A percentile compares a stretch with the other conserved stretches of the same genome.
These are phyloP conservation scores for Ophiostoma pallidulum DNA, from an alignment of 2,329 filamentous ascomycete species.

Conservation along the genomic window DNA sequence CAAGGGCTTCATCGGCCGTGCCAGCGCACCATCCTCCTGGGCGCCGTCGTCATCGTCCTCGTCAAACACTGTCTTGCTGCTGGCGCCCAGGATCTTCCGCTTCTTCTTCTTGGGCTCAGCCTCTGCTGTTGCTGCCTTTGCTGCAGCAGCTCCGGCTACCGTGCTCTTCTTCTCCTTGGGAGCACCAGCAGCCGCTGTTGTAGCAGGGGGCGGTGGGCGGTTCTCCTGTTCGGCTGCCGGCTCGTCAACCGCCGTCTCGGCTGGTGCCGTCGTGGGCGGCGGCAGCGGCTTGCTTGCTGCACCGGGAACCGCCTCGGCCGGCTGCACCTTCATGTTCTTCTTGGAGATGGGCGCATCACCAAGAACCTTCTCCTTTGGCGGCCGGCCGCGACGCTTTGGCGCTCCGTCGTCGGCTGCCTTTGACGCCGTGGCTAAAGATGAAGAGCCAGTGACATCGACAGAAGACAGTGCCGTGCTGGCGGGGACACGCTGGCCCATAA, in stretches of 20 bases:
- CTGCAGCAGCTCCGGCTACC: conserved; percentile 12
- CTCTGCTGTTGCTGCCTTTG: conserved; percentile 17
- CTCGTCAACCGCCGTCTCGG: conserved; percentile 17
- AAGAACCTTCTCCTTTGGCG: conserved; percentile 33
- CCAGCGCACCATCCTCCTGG: neutral
- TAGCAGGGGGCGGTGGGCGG: conserved; percentile 13
- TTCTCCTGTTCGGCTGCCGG: conserved; percentile 26
- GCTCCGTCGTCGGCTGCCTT: conserved; percentile 11
- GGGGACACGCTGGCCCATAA: conserved; percentile 9
- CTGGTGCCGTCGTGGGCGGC: conserved; percentile 29
- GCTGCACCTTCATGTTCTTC: conserved; percentile 27
- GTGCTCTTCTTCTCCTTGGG: conserved; percentile 12
- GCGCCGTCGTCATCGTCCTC: conserved; percentile 49
- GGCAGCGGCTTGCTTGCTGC: conserved; percentile 23
- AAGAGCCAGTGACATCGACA: conserved; percentile 1
- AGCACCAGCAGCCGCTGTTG: conserved; percentile 19
- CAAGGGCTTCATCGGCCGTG: neutral
- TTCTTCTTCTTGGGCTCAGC: conserved; percentile 54
- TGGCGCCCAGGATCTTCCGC: conserved; percentile 57
- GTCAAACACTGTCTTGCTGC: conserved; percentile 60
- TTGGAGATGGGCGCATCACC: conserved; percentile 36
- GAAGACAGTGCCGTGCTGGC: conserved; percentile 2
- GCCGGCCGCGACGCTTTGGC: conserved; percentile 35
- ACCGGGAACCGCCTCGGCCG: conserved; percentile 15
- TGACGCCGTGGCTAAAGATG: neutral